These are phyloP conservation scores for Alternaria sp. DNA, from an alignment of 2,329 filamentous ascomycete species.

Conservation along the genomic window DNA sequence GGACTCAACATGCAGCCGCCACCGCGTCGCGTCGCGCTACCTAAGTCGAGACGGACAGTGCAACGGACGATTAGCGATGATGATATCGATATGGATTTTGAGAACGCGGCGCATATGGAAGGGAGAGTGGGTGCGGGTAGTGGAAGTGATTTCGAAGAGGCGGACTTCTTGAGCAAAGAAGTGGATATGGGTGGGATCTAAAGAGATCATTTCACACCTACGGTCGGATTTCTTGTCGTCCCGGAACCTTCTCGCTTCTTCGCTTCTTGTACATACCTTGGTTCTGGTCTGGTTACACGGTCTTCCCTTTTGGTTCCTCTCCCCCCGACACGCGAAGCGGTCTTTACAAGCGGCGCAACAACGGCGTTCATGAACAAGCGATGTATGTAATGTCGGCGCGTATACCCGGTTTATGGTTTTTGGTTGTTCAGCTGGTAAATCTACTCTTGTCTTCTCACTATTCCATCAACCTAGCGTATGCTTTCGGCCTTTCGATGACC, in stretches of 20 bases:
- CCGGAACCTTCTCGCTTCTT: background rate
- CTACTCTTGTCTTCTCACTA: background rate
- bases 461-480: too few species aligned
- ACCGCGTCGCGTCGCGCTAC: slow-evolving; percentile 39
- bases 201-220: background rate
- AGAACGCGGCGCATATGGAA: slow-evolving; percentile 38
- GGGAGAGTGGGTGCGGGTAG: slow-evolving; percentile 43
- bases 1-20: slow-evolving; percentile 26
- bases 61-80: slow-evolving; percentile 22
- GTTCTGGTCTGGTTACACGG: background rate
- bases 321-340: background rate
- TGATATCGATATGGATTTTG: slow-evolving; percentile 42
- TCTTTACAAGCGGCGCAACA: slow-evolving; percentile 1
- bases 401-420: slow-evolving; percentile 19
- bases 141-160: slow-evolving; percentile 70
- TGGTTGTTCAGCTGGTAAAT: background rate
- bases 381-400: slow-evolving; percentile 15
- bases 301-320: background rate
- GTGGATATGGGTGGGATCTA: slow-evolving; percentile 45
- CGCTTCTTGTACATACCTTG: slow-evolving; percentile 7
- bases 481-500: too few species aligned
- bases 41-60: slow-evolving; percentile 27
- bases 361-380: slow-evolving; percentile 6
- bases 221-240: background rate
- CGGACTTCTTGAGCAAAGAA: slow-evolving; percentile 60